Conservation (phyloP, 768 basidiomycete genomes). For the Hericium coralloides region DNA sequence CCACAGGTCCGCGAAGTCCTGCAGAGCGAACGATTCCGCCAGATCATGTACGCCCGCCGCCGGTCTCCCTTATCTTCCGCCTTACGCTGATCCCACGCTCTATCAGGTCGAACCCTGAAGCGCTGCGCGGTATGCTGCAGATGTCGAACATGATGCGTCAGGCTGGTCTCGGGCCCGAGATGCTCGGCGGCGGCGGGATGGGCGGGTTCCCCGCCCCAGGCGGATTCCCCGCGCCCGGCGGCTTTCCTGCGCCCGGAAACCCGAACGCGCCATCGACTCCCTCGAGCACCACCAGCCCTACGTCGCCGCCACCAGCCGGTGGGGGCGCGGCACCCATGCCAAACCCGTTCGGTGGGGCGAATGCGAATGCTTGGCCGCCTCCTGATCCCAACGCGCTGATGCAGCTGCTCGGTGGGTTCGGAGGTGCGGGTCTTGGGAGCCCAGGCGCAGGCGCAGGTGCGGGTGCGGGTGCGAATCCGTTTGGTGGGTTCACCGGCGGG, state of each 20-base stretch:
- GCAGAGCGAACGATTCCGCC: conserved; percentile 64
- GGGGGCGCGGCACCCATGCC: conserved; percentile 10
- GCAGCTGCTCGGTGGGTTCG: conserved; percentile 24
- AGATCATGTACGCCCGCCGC: conserved; percentile 42
- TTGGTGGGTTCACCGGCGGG: conserved; percentile 11
- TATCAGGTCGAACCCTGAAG: conserved; percentile 64
- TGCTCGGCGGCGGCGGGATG: conserved; percentile 14
- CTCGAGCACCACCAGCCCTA: conserved; percentile 10
- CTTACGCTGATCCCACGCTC: background rate
- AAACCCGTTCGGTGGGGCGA: conserved; percentile 8
- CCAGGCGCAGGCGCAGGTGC: conserved; percentile 18
- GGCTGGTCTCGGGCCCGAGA: conserved; percentile 25
- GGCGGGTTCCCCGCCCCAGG: background rate
- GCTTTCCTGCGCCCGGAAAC: conserved; percentile 56
- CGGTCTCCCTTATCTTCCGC: conserved; percentile 1
- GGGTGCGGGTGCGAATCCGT: conserved; percentile 21
- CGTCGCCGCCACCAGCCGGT: conserved; percentile 13
- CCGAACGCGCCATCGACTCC: conserved; percentile 29
- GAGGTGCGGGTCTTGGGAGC: conserved; percentile 6
- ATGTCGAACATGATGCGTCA: conserved; percentile 53
- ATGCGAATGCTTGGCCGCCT: conserved; percentile 3
- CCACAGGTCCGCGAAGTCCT: conserved; percentile 76
- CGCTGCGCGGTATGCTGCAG: conserved; percentile 64
- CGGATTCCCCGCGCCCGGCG: conserved; percentile 20
- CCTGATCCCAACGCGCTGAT: conserved; percentile 37